A percentile compares a stretch with the other conserved stretches of the same genome.
These are phyloP conservation scores for Cucurbitaria berberidis DNA, from an alignment of 2,329 filamentous ascomycete species.

Conservation along the genomic window DNA sequence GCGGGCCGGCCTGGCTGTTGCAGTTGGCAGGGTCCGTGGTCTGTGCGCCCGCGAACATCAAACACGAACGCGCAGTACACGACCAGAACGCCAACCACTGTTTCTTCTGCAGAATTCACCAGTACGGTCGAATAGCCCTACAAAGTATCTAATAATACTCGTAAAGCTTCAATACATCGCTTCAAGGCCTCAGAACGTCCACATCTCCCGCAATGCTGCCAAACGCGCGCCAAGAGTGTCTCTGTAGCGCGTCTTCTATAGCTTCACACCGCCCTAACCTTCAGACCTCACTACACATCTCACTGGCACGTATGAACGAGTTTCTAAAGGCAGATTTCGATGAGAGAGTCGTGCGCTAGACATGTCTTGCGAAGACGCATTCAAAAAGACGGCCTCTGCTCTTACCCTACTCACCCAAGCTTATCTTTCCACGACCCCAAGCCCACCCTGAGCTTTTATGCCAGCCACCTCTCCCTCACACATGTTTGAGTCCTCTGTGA, in stretches of 20 bases:
- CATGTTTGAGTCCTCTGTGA: too few relatives aligned
- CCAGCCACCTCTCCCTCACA: too few relatives aligned
- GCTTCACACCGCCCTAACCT: background rate
- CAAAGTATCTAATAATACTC: background rate
- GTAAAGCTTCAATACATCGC: background rate
- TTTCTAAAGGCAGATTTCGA: background rate
- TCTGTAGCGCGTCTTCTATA: background rate
- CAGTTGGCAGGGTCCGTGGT: background rate
- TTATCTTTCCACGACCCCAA: too few relatives aligned
- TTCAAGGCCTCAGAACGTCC: too few relatives aligned
- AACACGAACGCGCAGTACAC: constrained; percentile 3
- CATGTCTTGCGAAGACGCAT: too few relatives aligned
- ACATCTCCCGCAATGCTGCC: background rate
- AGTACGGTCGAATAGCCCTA: background rate
- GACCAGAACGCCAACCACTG: constrained; percentile 9
- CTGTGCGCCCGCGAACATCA: constrained; percentile 15
- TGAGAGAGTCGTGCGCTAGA: too few relatives aligned
- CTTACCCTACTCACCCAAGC: too few relatives aligned
- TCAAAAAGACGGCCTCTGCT: too few relatives aligned
- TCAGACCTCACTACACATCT: background rate
- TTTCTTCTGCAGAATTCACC: background rate
- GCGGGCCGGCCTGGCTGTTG: constrained; percentile 3
- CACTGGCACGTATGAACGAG: background rate
- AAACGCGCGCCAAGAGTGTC: background rate
- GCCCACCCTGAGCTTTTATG: too few relatives aligned